Base-by-base conservation (phyloP, 352 stramenopile genomes). In the Phytophthora sansomeana region DNA sequence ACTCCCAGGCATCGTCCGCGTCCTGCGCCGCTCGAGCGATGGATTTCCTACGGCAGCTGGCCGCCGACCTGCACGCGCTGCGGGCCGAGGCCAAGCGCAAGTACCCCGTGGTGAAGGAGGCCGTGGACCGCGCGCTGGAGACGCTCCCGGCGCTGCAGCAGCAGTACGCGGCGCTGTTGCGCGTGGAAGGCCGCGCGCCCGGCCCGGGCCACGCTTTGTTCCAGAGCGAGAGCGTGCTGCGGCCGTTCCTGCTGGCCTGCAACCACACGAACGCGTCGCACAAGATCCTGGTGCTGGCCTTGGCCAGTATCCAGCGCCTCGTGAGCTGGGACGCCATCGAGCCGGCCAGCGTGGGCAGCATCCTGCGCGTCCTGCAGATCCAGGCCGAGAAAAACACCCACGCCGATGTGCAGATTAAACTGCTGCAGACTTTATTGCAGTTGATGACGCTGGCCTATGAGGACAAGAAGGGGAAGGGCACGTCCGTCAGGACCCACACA, bases 181-280 rank as follows among this genome's bases (percentile, higher is more conserved):
- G 77, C 62, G 77, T 85, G 21, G 78, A 93, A 58, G 75, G 72
- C 28, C 71, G 58, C 38, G 77, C 85, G n/a, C 93, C 90, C 8
- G 93, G 97, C 33, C 94, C 93, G 0, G 95, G 92, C 21, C 96
- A 98, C 39, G 72, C 83, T 32, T 67, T 98, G 6, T 98, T 98
- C 73, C 93, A 96, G 77, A 96, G 87, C 58, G 95, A 98, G 70
- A 96, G 97, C 67, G 81, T 99, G 35, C 74, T 99, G 53, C 90
- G 96, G 63, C 97, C 97, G 0, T 99, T 99, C 71, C 72, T 99
- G 29, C 76, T 99, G 44, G 96, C 96, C 32, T 98, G 95, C 58
- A 99, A 99, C 83, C 97, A 99, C 90, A 93, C 95, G 35, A 98
- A 98, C 67, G 97, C 96, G 54, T 96, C 86, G 8, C 85, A 93